Conservation (phyloP, 139 green algal genomes). For the Closterium sp. region DNA sequence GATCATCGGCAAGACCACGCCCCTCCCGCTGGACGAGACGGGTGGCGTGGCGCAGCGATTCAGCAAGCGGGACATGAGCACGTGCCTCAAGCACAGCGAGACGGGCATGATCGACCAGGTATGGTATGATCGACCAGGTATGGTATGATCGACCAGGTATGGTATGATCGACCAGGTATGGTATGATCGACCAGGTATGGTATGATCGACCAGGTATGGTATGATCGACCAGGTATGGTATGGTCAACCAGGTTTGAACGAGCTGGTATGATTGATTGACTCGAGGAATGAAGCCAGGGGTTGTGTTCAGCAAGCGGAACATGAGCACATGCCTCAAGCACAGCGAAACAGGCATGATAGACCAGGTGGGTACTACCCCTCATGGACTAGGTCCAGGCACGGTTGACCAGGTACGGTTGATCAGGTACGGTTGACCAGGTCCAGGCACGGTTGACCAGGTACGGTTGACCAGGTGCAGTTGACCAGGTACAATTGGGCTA, state of each 20-base stretch:
- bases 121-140: neutral
- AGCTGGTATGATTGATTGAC: neutral
- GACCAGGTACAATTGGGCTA: neutral
- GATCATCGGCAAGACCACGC: conserved; percentile 79
- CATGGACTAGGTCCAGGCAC: neutral
- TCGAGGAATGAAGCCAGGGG: too few species aligned
- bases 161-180: conserved; percentile 4
- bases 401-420: neutral
- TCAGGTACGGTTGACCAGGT: neutral
- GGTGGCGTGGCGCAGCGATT: conserved; percentile 27
- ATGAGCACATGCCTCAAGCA: conserved; percentile 45
- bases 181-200: neutral
- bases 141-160: conserved; percentile 11
- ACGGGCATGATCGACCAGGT: conserved; percentile 67
- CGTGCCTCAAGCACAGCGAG: conserved; percentile 53
- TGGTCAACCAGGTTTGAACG: too few species aligned
- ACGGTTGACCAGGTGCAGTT: neutral
- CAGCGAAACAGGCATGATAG: conserved; percentile 67
- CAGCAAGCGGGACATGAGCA: conserved; percentile 58
- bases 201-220: neutral
- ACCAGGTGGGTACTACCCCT: conserved; percentile 38
- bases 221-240: neutral
- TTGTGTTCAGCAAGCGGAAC: too few species aligned
- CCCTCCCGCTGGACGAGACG: conserved; percentile 60
- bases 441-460: neutral